phyloP scores from a whole-genome alignment of 352 stramenopile species.

The Pythium biforme region DNA sequence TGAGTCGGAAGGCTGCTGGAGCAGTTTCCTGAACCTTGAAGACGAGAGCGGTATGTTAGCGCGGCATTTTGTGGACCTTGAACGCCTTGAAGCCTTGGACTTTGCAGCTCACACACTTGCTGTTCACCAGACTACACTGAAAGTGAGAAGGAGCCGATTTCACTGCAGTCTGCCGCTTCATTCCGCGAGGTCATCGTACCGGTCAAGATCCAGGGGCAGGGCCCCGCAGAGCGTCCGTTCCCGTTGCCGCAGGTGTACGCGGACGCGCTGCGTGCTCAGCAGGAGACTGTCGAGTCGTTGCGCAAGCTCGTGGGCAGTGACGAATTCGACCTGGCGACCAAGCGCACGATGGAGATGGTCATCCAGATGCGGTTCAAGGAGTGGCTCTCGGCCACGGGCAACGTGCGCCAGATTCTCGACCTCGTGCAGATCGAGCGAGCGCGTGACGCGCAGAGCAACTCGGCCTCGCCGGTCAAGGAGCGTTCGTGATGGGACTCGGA shows the following conservation, averaged over 20 bases:
- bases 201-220: slow-evolving; percentile 46
- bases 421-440: slow-evolving; percentile 78
- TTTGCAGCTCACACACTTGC: no score
- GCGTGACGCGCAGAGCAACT: slow-evolving; percentile 22
- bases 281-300: slow-evolving; percentile 74
- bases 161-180: slow-evolving; percentile 51
- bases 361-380: slow-evolving; percentile 86
- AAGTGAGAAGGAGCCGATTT: slow-evolving; percentile 53
- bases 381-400: slow-evolving; percentile 85
- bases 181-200: slow-evolving; percentile 74
- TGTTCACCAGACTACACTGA: slow-evolving; percentile 29
- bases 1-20: slow-evolving; percentile 58
- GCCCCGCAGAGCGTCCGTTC: slow-evolving; percentile 65
- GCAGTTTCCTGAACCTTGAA: slow-evolving; percentile 69
- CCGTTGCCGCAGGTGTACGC: slow-evolving; percentile 72
- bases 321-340: slow-evolving; percentile 77
- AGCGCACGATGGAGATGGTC: slow-evolving; percentile 78
- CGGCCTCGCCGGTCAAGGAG: slow-evolving; percentile 13
- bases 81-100: no score
- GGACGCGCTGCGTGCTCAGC: slow-evolving; percentile 56
- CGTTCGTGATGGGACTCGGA: neutral
- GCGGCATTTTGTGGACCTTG: no score
- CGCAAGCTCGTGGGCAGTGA: slow-evolving; percentile 72
- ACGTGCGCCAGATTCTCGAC: slow-evolving; percentile 87
- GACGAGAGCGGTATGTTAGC: slow-evolving; percentile 54